Evolutionary conservation across 2,329 filamentous ascomycete species (phyloP), one percentile per base, ranked within the genome.

Genomic region (Torrubiella hemipterigena): DNA sequence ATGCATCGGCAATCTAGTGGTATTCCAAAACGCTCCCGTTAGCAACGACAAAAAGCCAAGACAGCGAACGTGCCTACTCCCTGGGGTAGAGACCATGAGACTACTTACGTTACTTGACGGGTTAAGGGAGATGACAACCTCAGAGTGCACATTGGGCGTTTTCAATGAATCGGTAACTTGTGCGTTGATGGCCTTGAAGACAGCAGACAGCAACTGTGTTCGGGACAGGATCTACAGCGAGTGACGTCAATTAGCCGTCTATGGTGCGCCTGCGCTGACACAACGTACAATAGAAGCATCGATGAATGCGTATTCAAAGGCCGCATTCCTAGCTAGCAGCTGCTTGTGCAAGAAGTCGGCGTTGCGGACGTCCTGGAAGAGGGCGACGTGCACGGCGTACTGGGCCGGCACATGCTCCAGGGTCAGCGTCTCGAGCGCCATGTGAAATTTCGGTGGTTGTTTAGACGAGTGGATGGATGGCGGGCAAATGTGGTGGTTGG

Each of bases 251-350:
- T 6, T 5, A 5, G 14, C 12, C 8, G 20, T 27, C 26, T 5
- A 17, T 14, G 26, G 26, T 14, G 26, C 13, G 26, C n/a, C 21
- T 23, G 21, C n/a, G n/a, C n/a, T n/a, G 11, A 18, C 29, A 32
- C 31, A 39, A 57, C 67, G 38, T 65, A 87, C 79, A 52, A 82
- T 73, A 27, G 73, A 75, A 14, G 86, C 86, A 58, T 98, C 89
- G 28, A 98, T 71, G 42, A 98, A 81, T 20, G 87, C 86, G 63
- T 96, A 96, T 56, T 96, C 86, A 46, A 87, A 96, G 7, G 79
- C 77, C 9, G 73, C 49, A 50, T 96, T 94, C 31, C 83, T 81
- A 6, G 74, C 69, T n/a, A 96, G 65, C 5, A 98, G 73, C 58
- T 95, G 87, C 43, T 78, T 66, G 31, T 86, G 79, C 26, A 98